These are phyloP conservation scores for Actinomucor elegans DNA, from an alignment of 371 early-diverging fungal genomes.

Conservation along the genomic window DNA sequence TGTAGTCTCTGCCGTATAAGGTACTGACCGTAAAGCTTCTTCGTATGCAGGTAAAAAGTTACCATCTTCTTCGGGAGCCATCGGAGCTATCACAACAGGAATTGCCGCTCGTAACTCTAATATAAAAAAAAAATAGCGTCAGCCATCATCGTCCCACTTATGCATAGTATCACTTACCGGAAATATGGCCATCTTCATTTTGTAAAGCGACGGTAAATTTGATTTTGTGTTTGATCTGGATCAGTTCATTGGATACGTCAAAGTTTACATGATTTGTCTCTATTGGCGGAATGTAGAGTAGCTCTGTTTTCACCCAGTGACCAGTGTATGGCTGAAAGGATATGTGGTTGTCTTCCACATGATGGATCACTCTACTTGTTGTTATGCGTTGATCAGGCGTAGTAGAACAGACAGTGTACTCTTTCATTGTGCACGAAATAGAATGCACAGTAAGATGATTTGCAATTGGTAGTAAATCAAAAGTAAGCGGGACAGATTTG, in stretches of 20 bases:
- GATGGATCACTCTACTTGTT: conserved; percentile 17
- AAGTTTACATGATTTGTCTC: conserved; percentile 11
- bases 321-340: not conserved
- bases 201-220: conserved; percentile 32
- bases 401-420: conserved; percentile 20
- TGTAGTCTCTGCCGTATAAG: conserved; percentile 26
- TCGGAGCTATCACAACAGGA: conserved; percentile 31
- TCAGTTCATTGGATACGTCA: conserved; percentile 26
- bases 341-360: conserved; percentile 32
- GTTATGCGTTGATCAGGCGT: conserved; percentile 15
- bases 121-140: not conserved
- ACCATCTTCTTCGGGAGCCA: conserved; percentile 19
- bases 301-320: conserved; percentile 24
- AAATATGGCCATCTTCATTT: conserved; percentile 32
- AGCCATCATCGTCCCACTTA: too few species aligned
- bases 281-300: conserved; percentile 23
- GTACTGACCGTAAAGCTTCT: conserved; percentile 36
- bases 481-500: conserved; percentile 22
- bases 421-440: conserved; percentile 28
- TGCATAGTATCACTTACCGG: conserved; percentile 27
- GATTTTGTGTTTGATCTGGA: conserved; percentile 38
- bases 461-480: conserved; percentile 25
- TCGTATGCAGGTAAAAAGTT: conserved; percentile 40
- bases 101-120: conserved; percentile 36
- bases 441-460: conserved; percentile 18